Evolutionary conservation across 225 moss, liverwort and hornwort genomes (phyloP).

Genomic region (Bryoerythrophyllum caledonicum): DNA sequence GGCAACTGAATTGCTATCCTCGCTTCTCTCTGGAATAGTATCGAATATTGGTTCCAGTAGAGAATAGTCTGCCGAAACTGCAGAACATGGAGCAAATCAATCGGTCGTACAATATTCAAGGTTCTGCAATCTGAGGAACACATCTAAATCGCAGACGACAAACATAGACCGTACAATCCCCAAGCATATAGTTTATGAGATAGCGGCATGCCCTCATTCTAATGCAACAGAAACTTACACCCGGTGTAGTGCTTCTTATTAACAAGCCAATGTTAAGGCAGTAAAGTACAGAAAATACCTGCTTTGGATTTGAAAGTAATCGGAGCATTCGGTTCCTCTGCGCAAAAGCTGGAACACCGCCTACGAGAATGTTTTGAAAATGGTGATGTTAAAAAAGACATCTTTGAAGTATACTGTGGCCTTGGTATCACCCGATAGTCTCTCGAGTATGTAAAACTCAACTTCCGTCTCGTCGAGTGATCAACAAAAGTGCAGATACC

Average conservation of each 20-base stretch:
- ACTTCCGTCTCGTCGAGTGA: slow-evolving; percentile 62
- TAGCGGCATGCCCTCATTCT: background rate
- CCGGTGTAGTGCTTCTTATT: background rate
- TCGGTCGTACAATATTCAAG: slow-evolving; percentile 8
- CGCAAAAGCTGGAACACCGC: slow-evolving; percentile 29
- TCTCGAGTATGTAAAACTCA: slow-evolving; percentile 76
- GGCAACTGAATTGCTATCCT: slow-evolving; percentile 16
- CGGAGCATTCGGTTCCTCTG: slow-evolving; percentile 28
- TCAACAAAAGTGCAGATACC: slow-evolving; percentile 83
- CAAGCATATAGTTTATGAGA: slow-evolving; percentile 1
- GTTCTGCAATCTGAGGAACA: slow-evolving; percentile 20
- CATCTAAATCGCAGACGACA: background rate
- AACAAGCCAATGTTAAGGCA: background rate
- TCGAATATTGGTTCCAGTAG: slow-evolving; percentile 15
- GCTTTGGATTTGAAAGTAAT: slow-evolving; percentile 33
- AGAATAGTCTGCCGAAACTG: slow-evolving; percentile 22
- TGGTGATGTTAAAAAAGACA: slow-evolving; percentile 26
- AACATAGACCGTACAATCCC: background rate
- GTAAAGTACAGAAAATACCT: slow-evolving; percentile 28
- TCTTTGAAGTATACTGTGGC: slow-evolving; percentile 27
- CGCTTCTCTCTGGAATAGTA: slow-evolving; percentile 11
- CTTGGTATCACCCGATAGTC: slow-evolving; percentile 43
- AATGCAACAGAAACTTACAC: background rate
- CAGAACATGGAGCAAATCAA: slow-evolving; percentile 5
- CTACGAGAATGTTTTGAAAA: slow-evolving; percentile 30